Evolutionary conservation across 805 yeast species (phyloP), one percentile per base, ranked within the genome.

Genomic region (Pichia deserticola): DNA sequence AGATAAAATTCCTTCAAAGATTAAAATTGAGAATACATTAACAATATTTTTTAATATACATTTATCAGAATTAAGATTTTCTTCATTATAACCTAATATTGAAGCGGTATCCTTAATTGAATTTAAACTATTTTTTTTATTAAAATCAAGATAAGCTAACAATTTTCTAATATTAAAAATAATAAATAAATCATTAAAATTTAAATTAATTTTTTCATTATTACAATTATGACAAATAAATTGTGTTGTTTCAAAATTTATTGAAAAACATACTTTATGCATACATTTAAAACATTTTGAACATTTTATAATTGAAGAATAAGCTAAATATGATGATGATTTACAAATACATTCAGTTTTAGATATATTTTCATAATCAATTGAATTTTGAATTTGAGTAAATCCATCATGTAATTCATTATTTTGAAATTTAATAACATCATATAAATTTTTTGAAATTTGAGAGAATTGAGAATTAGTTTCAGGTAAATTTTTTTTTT

Each of bases 231-330:
- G 28, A 44, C 66, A 62, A 10, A 35, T 49, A 34, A 61, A 62
- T 5, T 8, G 7, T 6, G 29, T 13, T 5, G 12, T 7, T 8
- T 27, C 3, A 27, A 44, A 44, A 27, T 45, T 12, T 8, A 51
- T 11, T 46, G 53, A 48, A 48, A 46, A 58, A 34, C 67, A 63
- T 20, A 54, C 54, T 5, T 46, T 43, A 45, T 63, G 67, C 15
- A 54, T 43, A 10, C 32, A 36, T 25, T 45, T 44, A 3, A 33
- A 13, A 42, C 67, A 63, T 1, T 29, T 28, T 8, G 29, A 28
- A 36, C 67, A 63, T 47, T 54, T 44, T 15, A 60, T 48, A 1
- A 36, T 28, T 7, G 51, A 41, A 10, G 58, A 50, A 40, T 44
- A 59, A 3, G 42, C 15, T 37, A 34, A 25, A 12, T 35, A 1